Evolutionary conservation across 805 yeast species (phyloP), one percentile per base, ranked within the genome.

Genomic region (Yarrowia hollandica): DNA sequence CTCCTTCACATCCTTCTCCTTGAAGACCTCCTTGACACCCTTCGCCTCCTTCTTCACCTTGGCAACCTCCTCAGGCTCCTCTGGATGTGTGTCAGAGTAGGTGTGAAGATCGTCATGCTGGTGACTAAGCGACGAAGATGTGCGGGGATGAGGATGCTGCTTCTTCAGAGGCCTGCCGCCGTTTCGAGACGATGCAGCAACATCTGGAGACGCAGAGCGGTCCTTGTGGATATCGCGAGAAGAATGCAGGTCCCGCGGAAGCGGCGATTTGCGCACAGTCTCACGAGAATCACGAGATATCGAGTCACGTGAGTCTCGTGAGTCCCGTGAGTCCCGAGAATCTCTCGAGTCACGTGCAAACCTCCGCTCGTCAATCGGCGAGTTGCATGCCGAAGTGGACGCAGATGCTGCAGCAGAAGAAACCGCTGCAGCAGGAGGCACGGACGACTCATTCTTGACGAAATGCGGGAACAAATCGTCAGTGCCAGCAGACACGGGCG

Each of bases 381-480:
- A 48, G 22, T 22, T 48, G 16, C 55, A 48, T 15, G 16, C 39
- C 12, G 55, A 48, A 12, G 31, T 48, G 4, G 55, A 22, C 6
- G 38, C 39, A 1, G 55, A 48, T 11, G 16, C 28, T 15, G 55
- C 38, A 5, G 55, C 30, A 1, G 54, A 44, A 4, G 35, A 28
- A 8, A 23, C 48, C 18, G 23, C 34, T 5, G 34, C 31, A 12
- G 50, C 50, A 15, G 50, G 34, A 9, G 31, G 22, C 2, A 28
- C 31, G 5, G 54, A 11, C 26, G 54, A 19, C 30, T 48, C 55
- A 16, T 48, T 46, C 7, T 46, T 48, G 39, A 48, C 55, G 7
- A 48, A 48, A 33, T 48, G 55, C 22, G 55, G 55, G 18, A 48
- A 48, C 23, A 48, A 11, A 12, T 48, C 55, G 30, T 48, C 39